These are phyloP conservation scores for Ogataea nonfermentans DNA, from an alignment of 805 yeast genomes.

Conservation along the genomic window DNA sequence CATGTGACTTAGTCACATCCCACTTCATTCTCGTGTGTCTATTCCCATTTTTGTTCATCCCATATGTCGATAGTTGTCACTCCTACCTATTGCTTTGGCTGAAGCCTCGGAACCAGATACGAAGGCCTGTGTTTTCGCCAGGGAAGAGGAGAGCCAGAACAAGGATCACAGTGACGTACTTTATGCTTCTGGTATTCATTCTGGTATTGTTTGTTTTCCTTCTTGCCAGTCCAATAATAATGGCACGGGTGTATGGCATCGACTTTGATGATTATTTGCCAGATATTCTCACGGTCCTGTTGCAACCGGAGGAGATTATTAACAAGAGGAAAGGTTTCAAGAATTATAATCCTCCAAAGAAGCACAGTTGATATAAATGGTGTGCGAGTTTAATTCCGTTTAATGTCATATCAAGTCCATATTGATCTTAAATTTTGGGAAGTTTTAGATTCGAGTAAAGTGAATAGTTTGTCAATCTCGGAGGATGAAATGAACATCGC, in stretches of 20 bases:
- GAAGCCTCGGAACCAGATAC: slow-evolving; percentile 42
- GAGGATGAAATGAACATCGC: slow-evolving; percentile 34
- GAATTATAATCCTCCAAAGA: slow-evolving; percentile 28
- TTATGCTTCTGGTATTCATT: slow-evolving; percentile 37
- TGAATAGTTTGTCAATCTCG: slow-evolving; percentile 16
- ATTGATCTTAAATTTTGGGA: slow-evolving; percentile 12
- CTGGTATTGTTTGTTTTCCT: slow-evolving; percentile 32
- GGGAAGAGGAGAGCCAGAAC: slow-evolving; percentile 40
- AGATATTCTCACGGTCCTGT: slow-evolving; percentile 29
- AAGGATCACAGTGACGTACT: slow-evolving; percentile 32
- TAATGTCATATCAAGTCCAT: slow-evolving; percentile 14
- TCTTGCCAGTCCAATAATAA: slow-evolving; percentile 41
- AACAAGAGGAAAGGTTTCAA: slow-evolving; percentile 38
- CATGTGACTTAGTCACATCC: slow-evolving; percentile 59
- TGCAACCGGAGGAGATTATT: slow-evolving; percentile 44
- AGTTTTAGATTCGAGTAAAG: slow-evolving; percentile 7
- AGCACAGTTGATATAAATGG: slow-evolving; percentile 10
- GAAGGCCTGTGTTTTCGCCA: slow-evolving; percentile 44
- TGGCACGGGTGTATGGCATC: slow-evolving; percentile 34
- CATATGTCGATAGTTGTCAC: slow-evolving; percentile 65
- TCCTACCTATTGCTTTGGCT: slow-evolving; percentile 68
- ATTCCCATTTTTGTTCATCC: slow-evolving; percentile 59
- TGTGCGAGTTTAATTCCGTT: background rate
- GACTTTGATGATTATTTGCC: slow-evolving; percentile 45
- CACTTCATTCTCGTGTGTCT: slow-evolving; percentile 58